Percentiles rank a stretch among this genome's conserved stretches.
phyloP scores from a whole-genome alignment of 441 rosid genomes.

The Gossypium trilobum region DNA sequence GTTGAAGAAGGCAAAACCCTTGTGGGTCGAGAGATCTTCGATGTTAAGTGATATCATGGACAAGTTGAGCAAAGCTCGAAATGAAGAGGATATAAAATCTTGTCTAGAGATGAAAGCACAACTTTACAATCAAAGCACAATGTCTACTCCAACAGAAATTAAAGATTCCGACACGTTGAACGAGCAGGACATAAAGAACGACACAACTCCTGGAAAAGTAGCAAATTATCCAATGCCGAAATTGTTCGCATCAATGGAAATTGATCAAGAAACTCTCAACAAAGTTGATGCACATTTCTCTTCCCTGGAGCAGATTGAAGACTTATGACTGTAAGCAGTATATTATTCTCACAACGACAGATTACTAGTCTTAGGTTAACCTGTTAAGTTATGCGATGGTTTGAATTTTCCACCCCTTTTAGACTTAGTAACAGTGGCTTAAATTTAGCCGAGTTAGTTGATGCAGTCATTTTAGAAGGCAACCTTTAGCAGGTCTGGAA shows the following conservation, averaged over 20 bases:
- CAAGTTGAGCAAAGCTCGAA: constrained; percentile 71
- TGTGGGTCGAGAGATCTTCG: constrained; percentile 42
- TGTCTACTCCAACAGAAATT: constrained; percentile 19
- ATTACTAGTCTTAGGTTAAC: constrained; percentile 5
- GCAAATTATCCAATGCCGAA: constrained; percentile 26
- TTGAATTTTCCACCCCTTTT: background rate
- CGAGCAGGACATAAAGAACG: constrained; percentile 23
- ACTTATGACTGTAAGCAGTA: constrained; percentile 26
- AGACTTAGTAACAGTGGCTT: background rate
- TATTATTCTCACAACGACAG: background rate
- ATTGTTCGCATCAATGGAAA: constrained; percentile 32
- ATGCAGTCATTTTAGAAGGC: background rate
- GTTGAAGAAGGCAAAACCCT: constrained; percentile 28
- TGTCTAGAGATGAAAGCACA: constrained; percentile 58
- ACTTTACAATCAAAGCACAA: constrained; percentile 20
- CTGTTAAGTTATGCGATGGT: background rate
- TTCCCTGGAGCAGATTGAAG: constrained; percentile 43
- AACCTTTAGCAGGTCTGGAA: background rate
- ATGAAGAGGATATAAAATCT: constrained; percentile 57
- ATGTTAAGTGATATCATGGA: constrained; percentile 49
- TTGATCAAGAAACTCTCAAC: constrained; percentile 45
- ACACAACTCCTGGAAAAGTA: constrained; percentile 18
- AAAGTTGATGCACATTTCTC: constrained; percentile 40
- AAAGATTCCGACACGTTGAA: constrained; percentile 14
- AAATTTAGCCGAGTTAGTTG: background rate